Conservation (phyloP, 1,139 yeast genomes). For the Saccharomyces hybrid region DNA sequence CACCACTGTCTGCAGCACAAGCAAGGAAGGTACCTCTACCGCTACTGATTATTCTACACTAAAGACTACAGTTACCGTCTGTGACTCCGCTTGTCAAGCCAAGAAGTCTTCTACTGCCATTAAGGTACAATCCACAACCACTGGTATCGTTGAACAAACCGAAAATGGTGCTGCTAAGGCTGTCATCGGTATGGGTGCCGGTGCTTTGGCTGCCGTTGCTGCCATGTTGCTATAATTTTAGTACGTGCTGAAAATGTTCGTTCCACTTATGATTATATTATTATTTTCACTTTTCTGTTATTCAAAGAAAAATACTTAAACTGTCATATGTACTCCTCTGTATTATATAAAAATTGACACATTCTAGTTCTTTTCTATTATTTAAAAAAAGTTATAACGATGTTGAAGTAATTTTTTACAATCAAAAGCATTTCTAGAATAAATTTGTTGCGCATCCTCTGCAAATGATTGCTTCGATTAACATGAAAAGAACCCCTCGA, state of each 20-base stretch:
- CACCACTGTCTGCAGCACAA: background rate
- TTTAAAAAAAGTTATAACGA: background rate
- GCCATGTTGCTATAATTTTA: conserved; percentile 5
- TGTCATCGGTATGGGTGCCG: conserved; percentile 7
- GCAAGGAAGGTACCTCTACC: background rate
- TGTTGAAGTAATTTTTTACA: background rate
- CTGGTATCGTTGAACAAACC: conserved; percentile 3
- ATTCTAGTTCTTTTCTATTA: background rate
- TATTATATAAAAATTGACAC: background rate
- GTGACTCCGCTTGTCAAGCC: conserved; percentile 1
- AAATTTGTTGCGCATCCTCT: background rate
- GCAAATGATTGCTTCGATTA: background rate
- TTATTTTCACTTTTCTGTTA: background rate
- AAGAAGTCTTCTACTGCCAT: background rate
- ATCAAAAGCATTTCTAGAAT: background rate
- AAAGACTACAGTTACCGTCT: conserved; percentile 1
- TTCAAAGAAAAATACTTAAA: background rate
- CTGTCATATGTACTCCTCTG: background rate
- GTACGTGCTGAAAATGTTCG: background rate
- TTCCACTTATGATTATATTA: background rate
- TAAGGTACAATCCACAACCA: background rate
- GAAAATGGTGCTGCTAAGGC: conserved; percentile 7
- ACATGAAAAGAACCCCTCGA: background rate
- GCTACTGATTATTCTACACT: background rate
- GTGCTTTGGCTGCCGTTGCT: conserved; percentile 6